These are phyloP conservation scores for Parvularia atlantis DNA, from an alignment of 78 protist genomes.

Conservation along the genomic window DNA sequence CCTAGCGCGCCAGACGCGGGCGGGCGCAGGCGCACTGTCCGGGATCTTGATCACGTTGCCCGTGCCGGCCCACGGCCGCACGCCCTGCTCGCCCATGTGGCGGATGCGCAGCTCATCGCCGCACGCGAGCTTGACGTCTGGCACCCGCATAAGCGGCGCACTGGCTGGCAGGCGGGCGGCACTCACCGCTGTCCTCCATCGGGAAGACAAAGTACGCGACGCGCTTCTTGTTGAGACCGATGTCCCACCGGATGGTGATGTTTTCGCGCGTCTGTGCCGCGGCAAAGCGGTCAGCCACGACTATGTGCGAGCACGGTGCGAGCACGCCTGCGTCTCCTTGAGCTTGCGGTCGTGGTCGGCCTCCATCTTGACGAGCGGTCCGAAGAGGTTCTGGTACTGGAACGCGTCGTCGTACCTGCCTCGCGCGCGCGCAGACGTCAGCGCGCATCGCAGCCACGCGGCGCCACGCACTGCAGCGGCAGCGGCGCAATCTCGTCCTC, in stretches of 20 bases:
- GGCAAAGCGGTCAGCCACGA: background rate
- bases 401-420: conserved; percentile 79
- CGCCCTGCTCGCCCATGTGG: conserved; percentile 18
- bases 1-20: too few relatives aligned
- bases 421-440: background rate
- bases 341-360: conserved; percentile 72
- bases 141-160: conserved; percentile 1
- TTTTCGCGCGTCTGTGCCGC: conserved; percentile 38
- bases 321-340: conserved; percentile 49
- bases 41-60: conserved; percentile 58
- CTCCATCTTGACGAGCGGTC: conserved; percentile 87
- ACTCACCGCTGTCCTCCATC: conserved; percentile 37
- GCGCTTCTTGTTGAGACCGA: conserved; percentile 57
- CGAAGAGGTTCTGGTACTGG: conserved; percentile 77
- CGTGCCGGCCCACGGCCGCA: conserved; percentile 43
- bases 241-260: conserved; percentile 81
- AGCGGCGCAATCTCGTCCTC: conserved; percentile 23
- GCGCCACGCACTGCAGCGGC: conserved; percentile 6
- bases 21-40: too few relatives aligned
- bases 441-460: background rate
- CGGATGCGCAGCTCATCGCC: conserved; percentile 78
- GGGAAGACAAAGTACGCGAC: conserved; percentile 73
- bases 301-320: background rate
- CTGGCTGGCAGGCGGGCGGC: too few relatives aligned
- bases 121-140: conserved; percentile 45